Evolutionary conservation across 1,284 basidiomycete species (phyloP), one percentile per base, ranked within the genome.

Genomic region (Leucoagaricus sp.): DNA sequence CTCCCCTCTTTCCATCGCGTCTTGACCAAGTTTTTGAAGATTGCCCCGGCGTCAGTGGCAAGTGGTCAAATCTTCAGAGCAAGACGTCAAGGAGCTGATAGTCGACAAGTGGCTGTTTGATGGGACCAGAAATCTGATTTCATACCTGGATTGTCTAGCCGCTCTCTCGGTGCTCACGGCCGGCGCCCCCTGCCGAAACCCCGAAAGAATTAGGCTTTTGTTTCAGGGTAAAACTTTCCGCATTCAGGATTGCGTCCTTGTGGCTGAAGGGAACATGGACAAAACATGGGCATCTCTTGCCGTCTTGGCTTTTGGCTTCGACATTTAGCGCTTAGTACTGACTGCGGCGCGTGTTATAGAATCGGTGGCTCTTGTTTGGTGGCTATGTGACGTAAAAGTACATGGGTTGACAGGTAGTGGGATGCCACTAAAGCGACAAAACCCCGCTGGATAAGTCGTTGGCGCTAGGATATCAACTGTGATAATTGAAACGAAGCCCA

Each of bases 91-190:
- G 38, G 38, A 17, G 28, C 31, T 13, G 15, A 28, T n/a, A 28
- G 33, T 38, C 4, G 33, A n/a, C 5, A 12, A 26, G 33, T n/a
- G 15, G 48, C 4, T 12, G 9, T 36, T 31, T 49, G 48, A 49
- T 49, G 48, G 34, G 48, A 49, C 48, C 17, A 38, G 17, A 49
- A 4, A 34, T 33, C 21, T 49, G 33, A 49, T 49, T 33, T 13
- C 48, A 49, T 19, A 42, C 10, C 5, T 10, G 6, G 8, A 7
- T 13, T 33, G 31, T 33, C 31, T 33, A 41, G 38, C 17, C n/a
- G 38, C 38, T 19, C 41, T 13, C 17, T 25, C 41, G 19, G 17
- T n/a, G 36, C 36, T n/a, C 36, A 5, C 13, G 5, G 19, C 41
- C 41, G 41, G 21, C 41, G 7, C 19, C 41, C 17, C 41, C 41